Evolutionary conservation across 306 rosid genomes (phyloP), one percentile per base, ranked within the genome.

Genomic region (Mimosa pudica): DNA sequence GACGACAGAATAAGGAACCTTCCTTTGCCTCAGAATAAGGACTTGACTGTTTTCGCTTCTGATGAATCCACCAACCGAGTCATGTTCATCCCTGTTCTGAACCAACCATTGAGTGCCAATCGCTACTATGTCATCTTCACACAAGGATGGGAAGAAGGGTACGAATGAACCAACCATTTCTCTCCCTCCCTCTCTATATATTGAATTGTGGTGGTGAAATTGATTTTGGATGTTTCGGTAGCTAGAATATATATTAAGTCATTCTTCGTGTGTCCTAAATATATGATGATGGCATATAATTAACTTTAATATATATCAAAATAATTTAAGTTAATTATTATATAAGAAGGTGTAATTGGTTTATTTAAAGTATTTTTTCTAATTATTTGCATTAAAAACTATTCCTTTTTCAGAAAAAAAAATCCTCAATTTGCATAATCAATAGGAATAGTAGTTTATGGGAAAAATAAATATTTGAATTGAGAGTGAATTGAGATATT

Each of bases 1-100:
- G 42, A 62, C 48, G 7, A 17, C 0, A 0, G 24, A 13, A 67
- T 87, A 63, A 84, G 3, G 14, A 32, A 72, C 5, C 70, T 84
- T 10, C 90, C 87, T 42, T 76, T 87, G 6, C 90, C 90, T 51
- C 84, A 84, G 70, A 66, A 84, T 82, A 84, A 77, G 77, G 52
- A 76, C 33, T 77, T 87, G 10, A 79, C 70, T 10, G 44, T 77
- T 36, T 6, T 10, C 10, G 54, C n/a, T 20, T 0, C 16, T 2
- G 73, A 45, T 18, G 73, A 69, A 68, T 66, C 71, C 72, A 41
- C 30, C 16, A 17, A 67, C 33, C 6, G 72, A 67, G 36, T 44
- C 73, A 69, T 45, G 36, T 69, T 69, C 55, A 69, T 69, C 5
- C 73, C 73, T 4, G 73, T 45, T 42, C 10, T 69, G 4, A 69